Percentiles rank a stretch among this genome's conserved stretches.
Conservation (phyloP, 179 eudicot species). For the Beta macrorhiza region DNA sequence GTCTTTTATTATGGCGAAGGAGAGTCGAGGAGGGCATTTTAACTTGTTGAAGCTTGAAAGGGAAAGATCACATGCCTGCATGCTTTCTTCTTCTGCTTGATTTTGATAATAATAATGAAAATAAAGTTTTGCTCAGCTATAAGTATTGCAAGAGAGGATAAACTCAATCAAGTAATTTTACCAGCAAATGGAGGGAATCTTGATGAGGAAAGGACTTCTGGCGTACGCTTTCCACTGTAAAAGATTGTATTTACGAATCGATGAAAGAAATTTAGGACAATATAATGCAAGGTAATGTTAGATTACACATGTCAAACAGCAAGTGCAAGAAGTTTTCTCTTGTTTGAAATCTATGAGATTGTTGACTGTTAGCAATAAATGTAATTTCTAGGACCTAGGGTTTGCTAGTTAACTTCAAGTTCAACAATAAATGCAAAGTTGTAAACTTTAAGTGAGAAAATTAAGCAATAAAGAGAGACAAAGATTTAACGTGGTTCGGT, state of each 20-base stretch:
- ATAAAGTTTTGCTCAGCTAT: neutral
- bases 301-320: neutral
- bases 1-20: neutral
- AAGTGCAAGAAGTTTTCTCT: neutral
- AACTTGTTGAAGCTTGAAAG: neutral
- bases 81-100: conserved; percentile 70
- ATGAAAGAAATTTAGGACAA: neutral
- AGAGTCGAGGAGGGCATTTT: neutral
- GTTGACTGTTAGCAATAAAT: neutral
- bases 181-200: conserved; percentile 63
- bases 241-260: conserved; percentile 9
- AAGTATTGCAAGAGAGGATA: conserved; percentile 2
- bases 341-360: neutral
- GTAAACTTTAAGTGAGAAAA: too few species aligned
- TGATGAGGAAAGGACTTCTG: conserved; percentile 70
- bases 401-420: too few species aligned
- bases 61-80: conserved; percentile 50
- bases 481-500: too few species aligned
- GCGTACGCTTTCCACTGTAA: conserved; percentile 71
- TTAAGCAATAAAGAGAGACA: too few species aligned
- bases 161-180: conserved; percentile 16
- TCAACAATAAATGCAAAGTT: too few species aligned
- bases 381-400: too few species aligned
- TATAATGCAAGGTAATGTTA: neutral
- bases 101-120: conserved; percentile 41